Conservation (phyloP, 2,329 filamentous ascomycete species). For the Diaporthe amygdali region DNA sequence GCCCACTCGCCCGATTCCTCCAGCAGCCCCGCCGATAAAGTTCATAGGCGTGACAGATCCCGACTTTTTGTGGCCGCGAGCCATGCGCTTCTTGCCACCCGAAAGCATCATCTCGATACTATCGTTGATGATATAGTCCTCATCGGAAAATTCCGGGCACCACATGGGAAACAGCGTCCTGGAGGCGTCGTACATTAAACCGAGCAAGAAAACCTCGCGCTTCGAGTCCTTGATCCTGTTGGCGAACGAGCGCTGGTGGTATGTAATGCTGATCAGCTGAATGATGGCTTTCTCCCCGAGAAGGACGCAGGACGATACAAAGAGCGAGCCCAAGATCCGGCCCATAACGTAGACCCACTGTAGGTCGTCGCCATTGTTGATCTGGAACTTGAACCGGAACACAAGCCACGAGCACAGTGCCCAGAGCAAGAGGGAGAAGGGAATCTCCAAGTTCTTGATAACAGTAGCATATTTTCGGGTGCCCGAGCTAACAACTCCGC, state of each 20-base stretch:
- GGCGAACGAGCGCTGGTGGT: slow-evolving; percentile 84
- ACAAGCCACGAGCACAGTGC: slow-evolving; percentile 66
- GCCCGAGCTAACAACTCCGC: slow-evolving; percentile 71
- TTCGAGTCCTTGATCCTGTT: slow-evolving; percentile 89
- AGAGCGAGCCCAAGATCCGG: slow-evolving; percentile 68
- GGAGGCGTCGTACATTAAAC: slow-evolving; percentile 89
- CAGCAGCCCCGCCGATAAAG: slow-evolving; percentile 66
- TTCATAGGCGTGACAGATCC: slow-evolving; percentile 79
- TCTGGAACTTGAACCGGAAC: slow-evolving; percentile 60
- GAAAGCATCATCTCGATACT: slow-evolving; percentile 73
- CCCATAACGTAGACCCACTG: slow-evolving; percentile 64
- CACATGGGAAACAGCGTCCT: slow-evolving; percentile 89
- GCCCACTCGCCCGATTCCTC: slow-evolving; percentile 78
- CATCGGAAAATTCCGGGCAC: slow-evolving; percentile 86
- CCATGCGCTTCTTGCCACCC: slow-evolving; percentile 48
- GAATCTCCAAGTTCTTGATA: slow-evolving; percentile 67
- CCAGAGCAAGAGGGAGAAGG: slow-evolving; percentile 73
- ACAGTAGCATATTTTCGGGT: slow-evolving; percentile 74
- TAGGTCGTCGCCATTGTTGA: slow-evolving; percentile 38
- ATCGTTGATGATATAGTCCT: slow-evolving; percentile 91
- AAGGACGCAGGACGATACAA: slow-evolving; percentile 73
- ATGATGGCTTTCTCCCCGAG: slow-evolving; percentile 80
- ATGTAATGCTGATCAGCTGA: slow-evolving; percentile 83
- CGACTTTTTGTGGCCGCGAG: slow-evolving; percentile 44
- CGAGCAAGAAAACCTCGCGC: slow-evolving; percentile 79